Conservation (phyloP, 148 eudicot species). For the Persicaria maculosa region DNA sequence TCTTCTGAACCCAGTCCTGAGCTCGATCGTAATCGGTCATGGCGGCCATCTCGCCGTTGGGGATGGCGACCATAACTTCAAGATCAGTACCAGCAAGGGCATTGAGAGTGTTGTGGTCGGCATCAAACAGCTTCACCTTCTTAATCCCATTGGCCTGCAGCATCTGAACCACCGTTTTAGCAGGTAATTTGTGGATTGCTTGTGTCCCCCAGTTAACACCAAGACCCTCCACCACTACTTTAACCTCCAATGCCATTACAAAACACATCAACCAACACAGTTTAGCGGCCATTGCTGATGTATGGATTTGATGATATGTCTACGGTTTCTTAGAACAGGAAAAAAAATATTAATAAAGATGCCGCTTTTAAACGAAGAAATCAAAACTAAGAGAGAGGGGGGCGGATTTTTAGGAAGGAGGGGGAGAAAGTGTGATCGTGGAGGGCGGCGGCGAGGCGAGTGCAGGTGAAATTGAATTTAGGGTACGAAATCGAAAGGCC, state of each 20-base stretch:
- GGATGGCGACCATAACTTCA: conserved; percentile 88
- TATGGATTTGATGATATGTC: background rate
- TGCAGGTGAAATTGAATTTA: background rate
- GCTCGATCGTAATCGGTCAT: conserved; percentile 52
- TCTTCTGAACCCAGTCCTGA: conserved; percentile 56
- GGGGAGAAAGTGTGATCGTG: background rate
- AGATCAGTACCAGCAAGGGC: conserved; percentile 66
- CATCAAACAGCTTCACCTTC: conserved; percentile 82
- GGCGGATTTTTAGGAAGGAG: background rate
- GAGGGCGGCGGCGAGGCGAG: too few relatives aligned
- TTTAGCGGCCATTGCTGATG: background rate
- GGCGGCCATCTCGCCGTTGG: conserved; percentile 50
- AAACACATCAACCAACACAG: background rate
- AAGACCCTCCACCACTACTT: conserved; percentile 36
- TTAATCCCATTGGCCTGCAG: conserved; percentile 64
- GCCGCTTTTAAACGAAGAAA: background rate
- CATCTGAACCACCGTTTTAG: conserved; percentile 56
- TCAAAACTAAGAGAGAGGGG: background rate
- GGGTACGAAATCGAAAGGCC: background rate
- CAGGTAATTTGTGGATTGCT: conserved; percentile 56
- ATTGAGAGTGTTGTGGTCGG: conserved; percentile 42
- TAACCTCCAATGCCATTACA: background rate
- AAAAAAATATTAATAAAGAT: background rate
- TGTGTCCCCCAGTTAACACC: conserved; percentile 90
- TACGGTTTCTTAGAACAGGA: background rate